A percentile compares a stretch with the other conserved stretches of the same genome.
Evolutionary conservation across 805 yeast species (phyloP).

Genomic region (Starmerella gropengiesseri): DNA sequence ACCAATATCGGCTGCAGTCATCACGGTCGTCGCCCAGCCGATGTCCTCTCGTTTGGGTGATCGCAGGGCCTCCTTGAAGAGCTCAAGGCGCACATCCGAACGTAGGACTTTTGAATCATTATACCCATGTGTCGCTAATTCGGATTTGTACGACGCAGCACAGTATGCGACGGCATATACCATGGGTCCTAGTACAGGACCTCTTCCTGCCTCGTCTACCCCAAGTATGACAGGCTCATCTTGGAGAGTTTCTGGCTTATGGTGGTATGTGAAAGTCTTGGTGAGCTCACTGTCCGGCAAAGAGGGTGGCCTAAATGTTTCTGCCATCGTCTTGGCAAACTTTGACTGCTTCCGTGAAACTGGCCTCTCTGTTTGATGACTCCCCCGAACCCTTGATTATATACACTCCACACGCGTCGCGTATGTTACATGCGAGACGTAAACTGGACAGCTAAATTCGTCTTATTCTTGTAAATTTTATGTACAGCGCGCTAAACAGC

Average conservation of each 20-base stretch:
- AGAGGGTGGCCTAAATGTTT: constrained; percentile 16
- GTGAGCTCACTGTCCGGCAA: constrained; percentile 16
- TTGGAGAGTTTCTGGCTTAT: constrained; percentile 4
- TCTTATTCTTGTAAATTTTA: too few species aligned
- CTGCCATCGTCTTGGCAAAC: background rate
- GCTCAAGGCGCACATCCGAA: constrained; percentile 52
- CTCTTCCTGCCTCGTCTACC: constrained; percentile 98
- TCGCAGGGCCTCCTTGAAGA: constrained; percentile 34
- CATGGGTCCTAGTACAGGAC: constrained; percentile 97
- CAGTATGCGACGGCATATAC: constrained; percentile 87
- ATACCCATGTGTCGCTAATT: constrained; percentile 58
- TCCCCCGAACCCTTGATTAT: background rate
- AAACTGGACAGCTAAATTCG: too few species aligned
- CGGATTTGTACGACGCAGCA: constrained; percentile 38
- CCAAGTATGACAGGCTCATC: constrained; percentile 46
- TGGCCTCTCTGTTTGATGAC: background rate
- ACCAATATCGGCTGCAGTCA: constrained; percentile 80
- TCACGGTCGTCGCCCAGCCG: constrained; percentile 80
- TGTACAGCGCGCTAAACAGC: too few species aligned
- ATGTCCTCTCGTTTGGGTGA: constrained; percentile 35
- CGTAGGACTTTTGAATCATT: constrained; percentile 87
- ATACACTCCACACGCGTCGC: too few species aligned
- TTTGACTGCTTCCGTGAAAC: background rate
- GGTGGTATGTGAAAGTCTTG: constrained; percentile 24
- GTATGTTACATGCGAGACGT: too few species aligned